phyloP scores from a whole-genome alignment of 2,329 filamentous ascomycete species.

The Stachybotrys echinatus region DNA sequence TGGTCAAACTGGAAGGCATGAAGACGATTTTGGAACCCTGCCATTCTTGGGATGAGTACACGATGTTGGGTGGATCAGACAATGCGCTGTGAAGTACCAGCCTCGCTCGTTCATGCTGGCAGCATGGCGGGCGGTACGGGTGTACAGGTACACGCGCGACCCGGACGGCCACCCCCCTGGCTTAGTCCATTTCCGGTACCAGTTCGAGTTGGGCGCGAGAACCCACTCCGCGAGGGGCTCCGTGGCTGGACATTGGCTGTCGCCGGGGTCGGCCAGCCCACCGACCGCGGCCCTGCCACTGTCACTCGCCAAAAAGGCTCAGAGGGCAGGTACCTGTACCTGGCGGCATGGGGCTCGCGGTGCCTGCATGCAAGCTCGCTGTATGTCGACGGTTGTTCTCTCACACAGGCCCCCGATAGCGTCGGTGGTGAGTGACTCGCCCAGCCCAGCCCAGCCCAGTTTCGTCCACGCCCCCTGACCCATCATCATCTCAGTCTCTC shows the following conservation, averaged over 20 bases:
- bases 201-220: background rate
- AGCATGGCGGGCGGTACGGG: background rate
- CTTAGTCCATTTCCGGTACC: background rate
- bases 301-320: no score
- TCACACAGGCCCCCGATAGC: background rate
- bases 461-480: background rate
- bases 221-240: background rate
- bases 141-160: background rate
- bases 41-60: no score
- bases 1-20: no score
- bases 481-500: background rate
- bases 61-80: background rate
- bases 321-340: background rate
- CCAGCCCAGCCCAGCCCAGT: background rate
- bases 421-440: background rate
- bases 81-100: background rate
- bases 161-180: background rate
- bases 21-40: no score
- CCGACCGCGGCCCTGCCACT: background rate
- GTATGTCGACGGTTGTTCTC: background rate
- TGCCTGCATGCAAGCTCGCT: background rate
- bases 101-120: background rate
- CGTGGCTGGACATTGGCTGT: background rate
- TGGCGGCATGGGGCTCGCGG: background rate
- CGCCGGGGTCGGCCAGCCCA: background rate